phyloP scores from a whole-genome alignment of 2,329 filamentous ascomycete genomes.

The Phoma herbarum region DNA sequence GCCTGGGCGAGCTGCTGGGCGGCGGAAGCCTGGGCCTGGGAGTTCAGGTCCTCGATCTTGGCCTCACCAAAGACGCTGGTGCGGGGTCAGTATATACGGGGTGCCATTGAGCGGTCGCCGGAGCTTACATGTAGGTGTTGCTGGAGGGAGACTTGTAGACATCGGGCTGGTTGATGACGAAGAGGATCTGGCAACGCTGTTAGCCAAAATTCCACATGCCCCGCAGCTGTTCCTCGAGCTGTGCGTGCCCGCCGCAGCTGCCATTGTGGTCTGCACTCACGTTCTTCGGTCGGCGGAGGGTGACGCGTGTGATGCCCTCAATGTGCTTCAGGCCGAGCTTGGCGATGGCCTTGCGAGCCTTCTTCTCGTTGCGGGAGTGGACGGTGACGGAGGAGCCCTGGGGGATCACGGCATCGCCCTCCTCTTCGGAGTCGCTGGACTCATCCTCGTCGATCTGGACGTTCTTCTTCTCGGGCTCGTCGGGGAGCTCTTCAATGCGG shows the following conservation, averaged over 20 bases:
- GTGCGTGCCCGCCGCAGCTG: constrained; percentile 17
- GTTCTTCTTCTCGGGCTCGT: constrained; percentile 82
- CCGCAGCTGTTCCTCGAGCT: constrained; percentile 17
- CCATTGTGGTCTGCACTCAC: constrained; percentile 65
- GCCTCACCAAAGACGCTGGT: constrained; percentile 97
- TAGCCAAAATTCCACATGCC: constrained; percentile 27
- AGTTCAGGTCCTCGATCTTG: constrained; percentile 99
- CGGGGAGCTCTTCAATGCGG: constrained; percentile 95
- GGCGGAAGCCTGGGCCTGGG: constrained; percentile 93
- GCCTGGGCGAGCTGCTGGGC: constrained; percentile 91
- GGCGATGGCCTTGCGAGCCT: constrained; percentile 98
- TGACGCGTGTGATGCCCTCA: constrained; percentile 96
- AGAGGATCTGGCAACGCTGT: constrained; percentile 76
- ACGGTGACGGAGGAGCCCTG: constrained; percentile 88
- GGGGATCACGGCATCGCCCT: constrained; percentile 73
- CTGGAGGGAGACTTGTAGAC: constrained; percentile 99
- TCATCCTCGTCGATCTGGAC: constrained; percentile 77
- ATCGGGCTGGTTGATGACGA: constrained; percentile 99
- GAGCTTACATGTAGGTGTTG: constrained; percentile 98
- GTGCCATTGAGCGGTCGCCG: constrained; percentile 16
- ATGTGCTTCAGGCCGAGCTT: constrained; percentile 98
- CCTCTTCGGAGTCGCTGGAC: constrained; percentile 76
- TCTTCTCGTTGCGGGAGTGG: constrained; percentile 99
- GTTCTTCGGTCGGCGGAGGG: constrained; percentile 97
- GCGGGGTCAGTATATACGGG: constrained; percentile 33